Conservation (phyloP, 2,329 filamentous ascomycete species). For the Monilinia vaccinii-corymbosi region DNA sequence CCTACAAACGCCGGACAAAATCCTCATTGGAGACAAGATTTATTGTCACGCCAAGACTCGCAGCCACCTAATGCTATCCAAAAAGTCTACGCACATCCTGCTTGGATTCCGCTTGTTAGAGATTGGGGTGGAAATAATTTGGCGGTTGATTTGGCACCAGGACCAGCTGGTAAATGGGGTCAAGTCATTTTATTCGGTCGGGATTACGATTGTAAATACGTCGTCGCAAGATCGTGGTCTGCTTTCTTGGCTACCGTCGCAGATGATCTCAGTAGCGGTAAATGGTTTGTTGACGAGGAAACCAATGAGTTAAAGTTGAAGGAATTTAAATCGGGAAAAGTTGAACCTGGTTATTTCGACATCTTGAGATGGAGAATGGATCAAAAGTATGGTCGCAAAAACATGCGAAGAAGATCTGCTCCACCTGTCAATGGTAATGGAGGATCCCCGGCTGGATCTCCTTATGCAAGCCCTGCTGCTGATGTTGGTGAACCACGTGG, state of each 20-base stretch:
- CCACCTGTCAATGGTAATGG: slow-evolving; percentile 25
- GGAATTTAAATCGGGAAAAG: slow-evolving; percentile 80
- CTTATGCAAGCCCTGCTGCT: slow-evolving; percentile 57
- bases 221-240: slow-evolving; percentile 86
- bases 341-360: slow-evolving; percentile 89
- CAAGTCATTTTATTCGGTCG: slow-evolving; percentile 95
- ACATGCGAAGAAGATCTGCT: slow-evolving; percentile 44
- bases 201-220: slow-evolving; percentile 98
- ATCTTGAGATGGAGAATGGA: slow-evolving; percentile 93
- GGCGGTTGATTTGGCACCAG: slow-evolving; percentile 84
- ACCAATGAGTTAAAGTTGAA: slow-evolving; percentile 82
- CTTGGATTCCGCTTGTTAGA: slow-evolving; percentile 91
- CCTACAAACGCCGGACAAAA: slow-evolving; percentile 44
- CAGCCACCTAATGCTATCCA: slow-evolving; percentile 81
- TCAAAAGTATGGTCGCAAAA: slow-evolving; percentile 72
- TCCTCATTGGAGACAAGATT: slow-evolving; percentile 72
- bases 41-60: slow-evolving; percentile 76
- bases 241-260: slow-evolving; percentile 78
- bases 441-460: slow-evolving; percentile 41
- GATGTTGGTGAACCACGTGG: slow-evolving; percentile 56
- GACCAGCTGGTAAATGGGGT: slow-evolving; percentile 84
- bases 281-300: slow-evolving; percentile 90
- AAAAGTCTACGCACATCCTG: slow-evolving; percentile 85
- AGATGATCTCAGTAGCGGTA: slow-evolving; percentile 82
- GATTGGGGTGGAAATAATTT: slow-evolving; percentile 99